Evolutionary conservation across 805 yeast genomes (phyloP).

Genomic region (Lachancea waltii): DNA sequence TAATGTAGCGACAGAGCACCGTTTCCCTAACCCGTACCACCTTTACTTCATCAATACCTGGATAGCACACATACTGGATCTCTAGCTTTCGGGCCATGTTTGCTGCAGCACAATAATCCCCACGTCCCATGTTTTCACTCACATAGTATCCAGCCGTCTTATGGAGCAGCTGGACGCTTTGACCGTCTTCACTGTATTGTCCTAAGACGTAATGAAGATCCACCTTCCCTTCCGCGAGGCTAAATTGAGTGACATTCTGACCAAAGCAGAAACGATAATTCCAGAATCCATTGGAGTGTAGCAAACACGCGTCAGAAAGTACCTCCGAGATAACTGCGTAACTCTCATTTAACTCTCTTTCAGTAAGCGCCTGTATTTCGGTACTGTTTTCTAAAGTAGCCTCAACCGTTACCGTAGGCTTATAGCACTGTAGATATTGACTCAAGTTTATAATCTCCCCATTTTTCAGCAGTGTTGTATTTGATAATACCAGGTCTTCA

Average conservation of each 20-base stretch:
- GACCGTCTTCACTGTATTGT: slow-evolving; percentile 13
- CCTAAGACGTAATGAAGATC: slow-evolving; percentile 30
- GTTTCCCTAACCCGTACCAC: slow-evolving; percentile 42
- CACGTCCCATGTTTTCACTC: slow-evolving; percentile 37
- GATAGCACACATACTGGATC: slow-evolving; percentile 51
- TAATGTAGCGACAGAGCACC: slow-evolving; percentile 51
- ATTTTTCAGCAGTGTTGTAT: slow-evolving; percentile 8
- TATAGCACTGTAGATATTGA: slow-evolving; percentile 18
- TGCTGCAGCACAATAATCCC: slow-evolving; percentile 57
- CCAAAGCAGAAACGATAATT: slow-evolving; percentile 46
- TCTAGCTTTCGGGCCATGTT: slow-evolving; percentile 46
- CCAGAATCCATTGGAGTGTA: slow-evolving; percentile 43
- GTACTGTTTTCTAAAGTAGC: slow-evolving; percentile 10
- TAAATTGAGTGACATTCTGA: slow-evolving; percentile 44
- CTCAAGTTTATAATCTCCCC: slow-evolving; percentile 16
- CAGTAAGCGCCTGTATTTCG: slow-evolving; percentile 11
- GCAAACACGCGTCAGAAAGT: slow-evolving; percentile 21
- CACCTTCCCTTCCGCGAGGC: slow-evolving; percentile 16
- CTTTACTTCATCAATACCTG: slow-evolving; percentile 23
- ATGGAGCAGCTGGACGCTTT: slow-evolving; percentile 25
- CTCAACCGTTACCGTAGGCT: slow-evolving; percentile 11
- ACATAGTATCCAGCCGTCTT: slow-evolving; percentile 28
- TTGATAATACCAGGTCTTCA: slow-evolving; percentile 7
- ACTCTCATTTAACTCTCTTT: slow-evolving; percentile 16
- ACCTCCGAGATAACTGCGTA: slow-evolving; percentile 14